phyloP scores from a whole-genome alignment of 352 stramenopile species.

The Phytopythium litorale region DNA sequence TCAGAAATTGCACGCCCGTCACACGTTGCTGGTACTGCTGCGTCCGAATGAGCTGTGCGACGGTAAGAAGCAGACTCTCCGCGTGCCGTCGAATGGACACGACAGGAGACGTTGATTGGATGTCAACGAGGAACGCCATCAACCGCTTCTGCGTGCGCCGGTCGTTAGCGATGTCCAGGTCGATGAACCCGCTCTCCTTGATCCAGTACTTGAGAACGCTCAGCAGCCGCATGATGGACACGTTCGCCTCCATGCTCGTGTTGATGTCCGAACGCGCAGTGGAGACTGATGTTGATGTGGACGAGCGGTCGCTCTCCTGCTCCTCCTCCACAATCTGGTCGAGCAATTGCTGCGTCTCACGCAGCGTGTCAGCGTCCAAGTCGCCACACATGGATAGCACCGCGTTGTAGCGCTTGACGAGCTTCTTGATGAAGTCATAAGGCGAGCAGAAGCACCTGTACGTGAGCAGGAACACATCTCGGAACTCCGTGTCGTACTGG shows the following conservation, averaged over 20 bases:
- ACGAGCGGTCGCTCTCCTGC: conserved; percentile 41
- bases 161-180: conserved; percentile 65
- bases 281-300: conserved; percentile 59
- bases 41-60: conserved; percentile 53
- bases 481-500: conserved; percentile 84
- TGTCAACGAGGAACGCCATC: conserved; percentile 65
- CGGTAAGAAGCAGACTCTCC: conserved; percentile 60
- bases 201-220: conserved; percentile 89
- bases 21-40: conserved; percentile 43
- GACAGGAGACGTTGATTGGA: conserved; percentile 71
- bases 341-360: conserved; percentile 58
- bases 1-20: conserved; percentile 1
- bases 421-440: conserved; percentile 88
- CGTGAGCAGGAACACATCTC: conserved; percentile 81
- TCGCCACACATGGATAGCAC: conserved; percentile 56
- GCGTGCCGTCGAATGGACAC: conserved; percentile 72
- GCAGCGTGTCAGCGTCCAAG: conserved; percentile 43
- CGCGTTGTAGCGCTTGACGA: conserved; percentile 81
- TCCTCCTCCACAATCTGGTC: conserved; percentile 71
- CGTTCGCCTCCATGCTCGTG: conserved; percentile 72
- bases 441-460: conserved; percentile 78
- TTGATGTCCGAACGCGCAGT: conserved; percentile 77
- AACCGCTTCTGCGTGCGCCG: conserved; percentile 74
- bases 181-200: conserved; percentile 83
- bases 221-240: conserved; percentile 85